phyloP scores from a whole-genome alignment of 2,329 filamentous ascomycete genomes.

The Myriosclerotinia scirpicola region DNA sequence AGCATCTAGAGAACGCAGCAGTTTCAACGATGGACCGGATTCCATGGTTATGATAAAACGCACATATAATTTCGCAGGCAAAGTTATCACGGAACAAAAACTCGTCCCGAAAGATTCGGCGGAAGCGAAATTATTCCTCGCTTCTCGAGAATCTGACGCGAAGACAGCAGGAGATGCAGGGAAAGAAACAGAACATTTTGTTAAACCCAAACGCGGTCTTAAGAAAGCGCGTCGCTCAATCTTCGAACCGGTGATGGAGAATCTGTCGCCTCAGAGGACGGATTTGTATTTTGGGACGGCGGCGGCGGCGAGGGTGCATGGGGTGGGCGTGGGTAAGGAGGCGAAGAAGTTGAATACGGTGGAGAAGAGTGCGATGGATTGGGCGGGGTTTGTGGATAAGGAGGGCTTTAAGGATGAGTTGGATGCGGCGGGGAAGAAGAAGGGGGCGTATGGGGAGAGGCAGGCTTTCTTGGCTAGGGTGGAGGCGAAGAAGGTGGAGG shows the following conservation, averaged over 20 bases:
- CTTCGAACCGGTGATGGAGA: conserved; percentile 58
- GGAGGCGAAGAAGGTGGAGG: conserved; percentile 61
- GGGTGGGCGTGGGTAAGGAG: conserved; percentile 48
- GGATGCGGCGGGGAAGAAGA: conserved; percentile 62
- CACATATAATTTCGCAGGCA: conserved; percentile 73
- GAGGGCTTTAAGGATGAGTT: conserved; percentile 70
- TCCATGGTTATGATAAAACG: conserved; percentile 62
- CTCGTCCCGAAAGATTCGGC: conserved; percentile 63
- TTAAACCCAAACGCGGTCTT: conserved; percentile 38
- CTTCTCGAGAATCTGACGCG: conserved; percentile 44
- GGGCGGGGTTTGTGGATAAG: conserved; percentile 70
- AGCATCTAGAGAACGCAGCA: conserved; percentile 31
- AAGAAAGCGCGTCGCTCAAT: conserved; percentile 51
- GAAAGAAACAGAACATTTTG: conserved; percentile 26
- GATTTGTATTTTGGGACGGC: conserved; percentile 59
- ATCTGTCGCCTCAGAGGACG: conserved; percentile 45
- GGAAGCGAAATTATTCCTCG: conserved; percentile 64
- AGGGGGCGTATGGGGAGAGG: conserved; percentile 60
- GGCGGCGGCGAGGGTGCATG: conserved; percentile 24
- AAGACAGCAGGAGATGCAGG: conserved; percentile 23
- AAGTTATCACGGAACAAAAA: conserved; percentile 71
- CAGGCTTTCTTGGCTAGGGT: conserved; percentile 67
- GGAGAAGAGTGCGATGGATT: conserved; percentile 72
- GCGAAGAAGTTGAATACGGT: conserved; percentile 67
- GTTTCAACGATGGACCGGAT: conserved; percentile 38